A percentile compares a stretch with the other conserved stretches of the same genome.
These are phyloP conservation scores for Globisporangium mamillatum DNA, from an alignment of 352 stramenopile species.

Conservation along the genomic window DNA sequence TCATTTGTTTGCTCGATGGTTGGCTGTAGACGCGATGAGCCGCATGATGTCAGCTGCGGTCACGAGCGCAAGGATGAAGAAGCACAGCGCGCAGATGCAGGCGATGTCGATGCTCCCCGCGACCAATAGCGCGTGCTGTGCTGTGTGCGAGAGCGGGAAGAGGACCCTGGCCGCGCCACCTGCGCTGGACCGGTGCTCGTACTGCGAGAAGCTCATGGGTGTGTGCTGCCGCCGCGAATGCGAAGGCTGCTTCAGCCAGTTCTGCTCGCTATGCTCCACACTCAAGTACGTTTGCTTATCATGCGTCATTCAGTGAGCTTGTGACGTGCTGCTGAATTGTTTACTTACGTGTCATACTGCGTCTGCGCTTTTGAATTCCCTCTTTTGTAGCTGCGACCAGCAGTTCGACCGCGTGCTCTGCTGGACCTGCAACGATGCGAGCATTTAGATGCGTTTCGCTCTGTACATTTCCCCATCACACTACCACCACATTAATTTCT, in stretches of 20 bases:
- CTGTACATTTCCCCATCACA: neutral
- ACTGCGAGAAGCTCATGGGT: conserved; percentile 64
- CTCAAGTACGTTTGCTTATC: conserved; percentile 51
- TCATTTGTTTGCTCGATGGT: neutral
- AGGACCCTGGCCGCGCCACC: conserved; percentile 15
- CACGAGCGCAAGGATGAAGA: conserved; percentile 69
- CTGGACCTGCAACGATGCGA: conserved; percentile 62
- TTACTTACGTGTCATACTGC: neutral
- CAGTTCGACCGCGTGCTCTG: conserved; percentile 80
- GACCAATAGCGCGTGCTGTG: conserved; percentile 22
- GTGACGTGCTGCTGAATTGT: neutral
- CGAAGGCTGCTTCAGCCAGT: conserved; percentile 43
- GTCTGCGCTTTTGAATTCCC: neutral
- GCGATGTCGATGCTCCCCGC: conserved; percentile 15
- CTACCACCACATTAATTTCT: neutral
- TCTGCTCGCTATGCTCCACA: conserved; percentile 81
- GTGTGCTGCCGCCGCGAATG: conserved; percentile 63
- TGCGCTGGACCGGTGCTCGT: conserved; percentile 37
- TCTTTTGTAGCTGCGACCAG: conserved; percentile 50
- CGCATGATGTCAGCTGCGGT: conserved; percentile 73
- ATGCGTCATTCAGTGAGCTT: neutral
- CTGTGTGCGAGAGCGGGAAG: conserved; percentile 31
- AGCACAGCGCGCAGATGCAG: conserved; percentile 46
- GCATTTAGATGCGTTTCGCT: neutral
- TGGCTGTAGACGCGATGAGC: conserved; percentile 56